These are phyloP conservation scores for Clavispora vitiphila DNA, from an alignment of 805 yeast genomes.

Conservation along the genomic window DNA sequence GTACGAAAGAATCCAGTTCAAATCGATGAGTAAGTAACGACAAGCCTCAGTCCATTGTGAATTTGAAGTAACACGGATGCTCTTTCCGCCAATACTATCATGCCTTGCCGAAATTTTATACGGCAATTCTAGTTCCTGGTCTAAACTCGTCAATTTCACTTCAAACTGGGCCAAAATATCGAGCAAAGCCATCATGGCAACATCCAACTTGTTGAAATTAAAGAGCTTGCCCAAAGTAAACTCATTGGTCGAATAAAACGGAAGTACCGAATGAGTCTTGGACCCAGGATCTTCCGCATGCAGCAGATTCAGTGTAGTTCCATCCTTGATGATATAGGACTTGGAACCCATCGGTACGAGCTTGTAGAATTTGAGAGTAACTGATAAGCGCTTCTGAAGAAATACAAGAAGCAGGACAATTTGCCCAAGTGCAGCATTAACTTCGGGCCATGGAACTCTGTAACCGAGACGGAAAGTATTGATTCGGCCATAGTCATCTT, in stretches of 20 bases:
- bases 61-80: slow-evolving; percentile 67
- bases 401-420: slow-evolving; percentile 65
- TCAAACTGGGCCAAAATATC: slow-evolving; percentile 56
- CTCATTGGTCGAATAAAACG: slow-evolving; percentile 66
- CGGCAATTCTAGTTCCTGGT: slow-evolving; percentile 61
- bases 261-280: slow-evolving; percentile 39
- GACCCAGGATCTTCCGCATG: background rate
- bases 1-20: slow-evolving; percentile 79
- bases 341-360: slow-evolving; percentile 81
- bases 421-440: slow-evolving; percentile 89
- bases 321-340: slow-evolving; percentile 61
- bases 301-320: slow-evolving; percentile 10
- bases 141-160: slow-evolving; percentile 37
- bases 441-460: slow-evolving; percentile 82
- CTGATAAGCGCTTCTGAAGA: slow-evolving; percentile 49
- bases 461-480: slow-evolving; percentile 80
- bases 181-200: slow-evolving; percentile 73
- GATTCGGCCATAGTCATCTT: slow-evolving; percentile 78
- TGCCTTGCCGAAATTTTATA: slow-evolving; percentile 52
- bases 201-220: slow-evolving; percentile 72
- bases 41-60: slow-evolving; percentile 90
- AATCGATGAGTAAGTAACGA: slow-evolving; percentile 68
- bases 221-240: slow-evolving; percentile 66
- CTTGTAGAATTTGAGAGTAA: slow-evolving; percentile 55
- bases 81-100: slow-evolving; percentile 72